Percentiles rank a stretch among this genome's conserved stretches.
These are phyloP conservation scores for Penicillium paradoxum DNA, from an alignment of 495 filamentous ascomycete genomes.

Conservation along the genomic window DNA sequence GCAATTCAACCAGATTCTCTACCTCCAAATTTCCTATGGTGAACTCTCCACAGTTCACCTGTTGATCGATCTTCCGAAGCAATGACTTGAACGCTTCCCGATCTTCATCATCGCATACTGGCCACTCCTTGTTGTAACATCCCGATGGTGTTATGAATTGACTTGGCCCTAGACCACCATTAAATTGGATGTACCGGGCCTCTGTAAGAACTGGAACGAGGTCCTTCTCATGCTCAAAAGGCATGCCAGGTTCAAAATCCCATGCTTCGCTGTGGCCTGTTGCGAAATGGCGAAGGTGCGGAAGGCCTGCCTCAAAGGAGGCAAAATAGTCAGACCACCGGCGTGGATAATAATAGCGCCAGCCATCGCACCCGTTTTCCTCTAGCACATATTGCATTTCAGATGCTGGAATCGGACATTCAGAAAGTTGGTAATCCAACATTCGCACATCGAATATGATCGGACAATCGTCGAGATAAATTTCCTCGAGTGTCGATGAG, in stretches of 20 bases:
- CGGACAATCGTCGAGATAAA: slow-evolving; percentile 23
- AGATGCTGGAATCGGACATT: background rate
- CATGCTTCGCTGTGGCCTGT: slow-evolving; percentile 10
- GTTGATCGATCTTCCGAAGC: background rate
- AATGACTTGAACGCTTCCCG: slow-evolving; percentile 1
- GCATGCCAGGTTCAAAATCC: background rate
- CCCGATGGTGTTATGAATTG: background rate
- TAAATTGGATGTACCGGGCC: slow-evolving; percentile 2
- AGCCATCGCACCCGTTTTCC: background rate
- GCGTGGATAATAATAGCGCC: slow-evolving; percentile 8
- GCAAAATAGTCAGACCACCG: slow-evolving; percentile 23
- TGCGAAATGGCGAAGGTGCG: slow-evolving; percentile 13
- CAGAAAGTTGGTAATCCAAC: background rate
- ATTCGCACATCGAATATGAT: slow-evolving; percentile 13
- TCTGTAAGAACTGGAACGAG: background rate
- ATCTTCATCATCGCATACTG: slow-evolving; percentile 2
- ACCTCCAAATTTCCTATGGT: background rate
- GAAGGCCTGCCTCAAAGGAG: slow-evolving; percentile 9
- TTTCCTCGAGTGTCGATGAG: slow-evolving; percentile 11
- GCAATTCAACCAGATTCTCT: background rate
- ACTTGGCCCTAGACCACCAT: background rate
- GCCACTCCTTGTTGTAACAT: background rate
- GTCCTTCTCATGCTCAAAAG: slow-evolving; percentile 13
- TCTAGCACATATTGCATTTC: background rate
- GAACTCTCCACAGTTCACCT: background rate